phyloP scores from a whole-genome alignment of 1,139 yeast genomes.

The Wickerhamomyces sp. region DNA sequence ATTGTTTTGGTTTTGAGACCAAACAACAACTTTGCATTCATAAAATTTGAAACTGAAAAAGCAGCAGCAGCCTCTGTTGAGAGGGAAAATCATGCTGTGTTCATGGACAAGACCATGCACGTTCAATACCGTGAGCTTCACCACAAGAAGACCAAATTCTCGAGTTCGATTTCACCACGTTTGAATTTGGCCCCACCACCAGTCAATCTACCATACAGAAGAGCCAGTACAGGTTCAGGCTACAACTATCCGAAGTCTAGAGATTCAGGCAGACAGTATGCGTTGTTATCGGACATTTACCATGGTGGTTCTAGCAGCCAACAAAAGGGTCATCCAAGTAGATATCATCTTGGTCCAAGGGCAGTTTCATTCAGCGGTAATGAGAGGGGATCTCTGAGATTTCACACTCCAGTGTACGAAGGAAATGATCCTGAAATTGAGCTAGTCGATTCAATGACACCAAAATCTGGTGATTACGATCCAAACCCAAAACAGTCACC shows the following conservation, averaged over 20 bases:
- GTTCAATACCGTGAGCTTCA: constrained; percentile 74
- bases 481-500: constrained; percentile 16
- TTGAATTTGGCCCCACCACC: constrained; percentile 72
- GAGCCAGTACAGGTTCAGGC: constrained; percentile 29
- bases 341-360: constrained; percentile 8
- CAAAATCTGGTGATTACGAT: constrained; percentile 4
- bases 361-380: constrained; percentile 20
- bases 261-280: constrained; percentile 15
- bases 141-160: constrained; percentile 22
- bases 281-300: constrained; percentile 4
- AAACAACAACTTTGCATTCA: constrained; percentile 59
- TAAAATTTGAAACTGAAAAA: constrained; percentile 56
- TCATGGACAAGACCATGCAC: constrained; percentile 70
- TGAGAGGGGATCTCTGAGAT: constrained; percentile 3
- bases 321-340: constrained; percentile 5
- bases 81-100: constrained; percentile 73
- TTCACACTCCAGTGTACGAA: constrained; percentile 8
- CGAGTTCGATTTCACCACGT: constrained; percentile 29
- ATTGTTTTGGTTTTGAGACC: constrained; percentile 47
- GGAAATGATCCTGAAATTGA: constrained; percentile 2
- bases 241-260: constrained; percentile 2
- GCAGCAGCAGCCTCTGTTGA: constrained; percentile 83
- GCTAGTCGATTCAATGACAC: neutral
- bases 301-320: constrained; percentile 4
- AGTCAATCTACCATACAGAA: constrained; percentile 47